phyloP scores from a whole-genome alignment of 2,329 filamentous ascomycete species.

The Paecilomyces dactylethromorphus region DNA sequence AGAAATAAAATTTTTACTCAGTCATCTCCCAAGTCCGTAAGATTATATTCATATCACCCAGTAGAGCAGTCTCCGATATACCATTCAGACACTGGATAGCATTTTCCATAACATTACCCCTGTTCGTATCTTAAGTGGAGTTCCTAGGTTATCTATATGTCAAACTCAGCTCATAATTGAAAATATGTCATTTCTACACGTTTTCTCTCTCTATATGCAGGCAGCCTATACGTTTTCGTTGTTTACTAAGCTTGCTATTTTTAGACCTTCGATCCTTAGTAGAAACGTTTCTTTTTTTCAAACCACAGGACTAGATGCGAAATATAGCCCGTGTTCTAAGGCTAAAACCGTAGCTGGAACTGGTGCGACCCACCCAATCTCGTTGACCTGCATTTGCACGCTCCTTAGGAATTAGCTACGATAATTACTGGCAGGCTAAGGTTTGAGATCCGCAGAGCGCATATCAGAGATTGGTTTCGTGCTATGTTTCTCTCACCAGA shows the following conservation, averaged over 20 bases:
- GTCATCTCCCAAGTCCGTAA: too few relatives aligned
- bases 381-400: neutral
- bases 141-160: too few relatives aligned
- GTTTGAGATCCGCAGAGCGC: neutral
- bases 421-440: neutral
- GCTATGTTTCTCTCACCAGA: neutral
- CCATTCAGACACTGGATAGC: too few relatives aligned
- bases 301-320: neutral
- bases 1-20: too few relatives aligned
- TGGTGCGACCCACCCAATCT: neutral
- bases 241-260: neutral
- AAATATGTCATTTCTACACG: too few relatives aligned
- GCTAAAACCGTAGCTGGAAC: neutral
- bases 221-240: neutral
- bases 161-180: too few relatives aligned
- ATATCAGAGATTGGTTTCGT: neutral
- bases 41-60: too few relatives aligned
- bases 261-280: neutral
- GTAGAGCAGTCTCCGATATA: too few relatives aligned
- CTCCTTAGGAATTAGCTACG: neutral
- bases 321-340: neutral
- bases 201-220: neutral
- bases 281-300: neutral
- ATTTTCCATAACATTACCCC: too few relatives aligned
- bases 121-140: too few relatives aligned